Evolutionary conservation across 495 filamentous ascomycete genomes (phyloP).

Genomic region (Aspergillus carlsbadensis): DNA sequence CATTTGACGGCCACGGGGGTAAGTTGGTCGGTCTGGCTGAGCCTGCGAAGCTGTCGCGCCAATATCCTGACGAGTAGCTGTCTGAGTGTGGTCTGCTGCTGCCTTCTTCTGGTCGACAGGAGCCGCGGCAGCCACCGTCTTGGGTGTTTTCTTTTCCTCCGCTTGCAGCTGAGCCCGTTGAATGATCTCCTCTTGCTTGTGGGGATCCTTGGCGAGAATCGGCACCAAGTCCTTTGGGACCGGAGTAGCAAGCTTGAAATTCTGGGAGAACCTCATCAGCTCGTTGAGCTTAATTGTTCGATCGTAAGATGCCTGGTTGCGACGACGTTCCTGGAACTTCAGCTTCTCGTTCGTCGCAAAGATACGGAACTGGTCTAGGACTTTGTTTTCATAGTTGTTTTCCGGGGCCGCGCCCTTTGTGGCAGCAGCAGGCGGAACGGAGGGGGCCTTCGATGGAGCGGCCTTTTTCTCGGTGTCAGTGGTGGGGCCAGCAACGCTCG

Average conservation of each 20-base stretch:
- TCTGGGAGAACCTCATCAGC: slow-evolving; percentile 89
- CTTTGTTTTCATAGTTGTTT: slow-evolving; percentile 70
- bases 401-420: slow-evolving; percentile 58
- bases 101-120: slow-evolving; percentile 35
- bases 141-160: slow-evolving; percentile 53
- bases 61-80: slow-evolving; percentile 30
- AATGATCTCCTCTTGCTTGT: slow-evolving; percentile 89
- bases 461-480: slow-evolving; percentile 43
- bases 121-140: slow-evolving; percentile 28
- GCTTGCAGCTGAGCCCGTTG: slow-evolving; percentile 73
- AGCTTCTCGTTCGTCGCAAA: slow-evolving; percentile 79
- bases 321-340: slow-evolving; percentile 68
- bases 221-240: slow-evolving; percentile 89
- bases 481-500: slow-evolving; percentile 9
- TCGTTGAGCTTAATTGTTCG: slow-evolving; percentile 90
- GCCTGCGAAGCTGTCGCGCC: slow-evolving; percentile 33
- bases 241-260: slow-evolving; percentile 88
- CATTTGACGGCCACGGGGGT: slow-evolving; percentile 41
- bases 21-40: slow-evolving; percentile 45
- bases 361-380: slow-evolving; percentile 74
- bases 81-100: slow-evolving; percentile 27
- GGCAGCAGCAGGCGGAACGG: slow-evolving; percentile 27
- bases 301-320: slow-evolving; percentile 64
- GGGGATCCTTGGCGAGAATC: slow-evolving; percentile 92
- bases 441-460: slow-evolving; percentile 18